A percentile compares a stretch with the other conserved stretches of the same genome.
phyloP scores from a whole-genome alignment of 2,329 filamentous ascomycete genomes.

The Fusarium kyushuense region DNA sequence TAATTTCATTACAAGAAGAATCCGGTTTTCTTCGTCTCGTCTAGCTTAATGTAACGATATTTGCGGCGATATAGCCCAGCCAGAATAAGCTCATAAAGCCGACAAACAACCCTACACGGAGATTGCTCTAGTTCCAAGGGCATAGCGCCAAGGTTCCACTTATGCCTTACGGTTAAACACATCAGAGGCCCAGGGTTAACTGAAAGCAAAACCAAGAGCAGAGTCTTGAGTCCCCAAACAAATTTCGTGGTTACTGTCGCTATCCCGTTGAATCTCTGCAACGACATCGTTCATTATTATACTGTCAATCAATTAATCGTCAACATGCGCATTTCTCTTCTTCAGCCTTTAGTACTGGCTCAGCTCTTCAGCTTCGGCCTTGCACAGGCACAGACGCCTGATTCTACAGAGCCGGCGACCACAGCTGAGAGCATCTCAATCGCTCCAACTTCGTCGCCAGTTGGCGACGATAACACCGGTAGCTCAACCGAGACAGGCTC shows the following conservation, averaged over 20 bases:
- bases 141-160: constrained; percentile 1
- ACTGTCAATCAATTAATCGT: background rate
- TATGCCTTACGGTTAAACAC: constrained; percentile 8
- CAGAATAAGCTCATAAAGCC: constrained; percentile 12
- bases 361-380: constrained; percentile 11
- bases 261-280: background rate
- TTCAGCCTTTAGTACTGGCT: constrained; percentile 14
- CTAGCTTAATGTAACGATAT: constrained; percentile 6
- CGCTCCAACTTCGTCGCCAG: constrained; percentile 1
- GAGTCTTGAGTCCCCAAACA: background rate
- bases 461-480: background rate
- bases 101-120: background rate
- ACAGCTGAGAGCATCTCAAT: constrained; percentile 30
- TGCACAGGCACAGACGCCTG: constrained; percentile 24
- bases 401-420: constrained; percentile 24
- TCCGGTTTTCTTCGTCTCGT: constrained; percentile 11
- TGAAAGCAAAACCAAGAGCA: constrained; percentile 7
- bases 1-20: constrained; percentile 19
- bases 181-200: background rate
- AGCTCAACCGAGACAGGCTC: constrained; percentile 9
- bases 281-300: background rate
- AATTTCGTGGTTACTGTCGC: background rate
- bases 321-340: constrained; percentile 24
- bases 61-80: constrained; percentile 6
- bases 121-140: constrained; percentile 21